These are phyloP conservation scores for Penicillium sp. DNA, from an alignment of 2,329 filamentous ascomycete species.

Conservation along the genomic window DNA sequence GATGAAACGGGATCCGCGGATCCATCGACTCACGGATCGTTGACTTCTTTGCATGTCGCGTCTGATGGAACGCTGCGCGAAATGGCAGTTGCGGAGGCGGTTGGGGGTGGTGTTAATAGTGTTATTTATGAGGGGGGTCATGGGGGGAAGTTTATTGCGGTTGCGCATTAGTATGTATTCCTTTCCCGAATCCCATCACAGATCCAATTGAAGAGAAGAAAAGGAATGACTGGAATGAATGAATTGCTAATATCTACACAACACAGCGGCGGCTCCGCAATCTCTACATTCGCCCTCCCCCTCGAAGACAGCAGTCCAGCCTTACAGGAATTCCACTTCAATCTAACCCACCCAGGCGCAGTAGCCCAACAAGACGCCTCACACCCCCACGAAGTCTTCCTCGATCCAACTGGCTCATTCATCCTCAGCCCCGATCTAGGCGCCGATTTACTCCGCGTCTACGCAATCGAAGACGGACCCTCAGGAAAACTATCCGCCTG, in stretches of 20 bases:
- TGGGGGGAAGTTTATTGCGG: slow-evolving; percentile 30
- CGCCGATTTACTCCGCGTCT: slow-evolving; percentile 60
- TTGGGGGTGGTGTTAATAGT: slow-evolving; percentile 35
- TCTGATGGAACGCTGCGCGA: slow-evolving; percentile 22
- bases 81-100: slow-evolving; percentile 20
- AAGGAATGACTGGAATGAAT: background rate
- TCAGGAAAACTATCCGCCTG: slow-evolving; percentile 46
- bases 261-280: slow-evolving; percentile 29
- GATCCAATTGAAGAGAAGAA: background rate
- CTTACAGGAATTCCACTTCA: slow-evolving; percentile 45
- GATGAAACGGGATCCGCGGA: slow-evolving; percentile 31
- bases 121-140: slow-evolving; percentile 29
- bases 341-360: slow-evolving; percentile 35
- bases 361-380: slow-evolving; percentile 53
- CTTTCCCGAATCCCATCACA: background rate
- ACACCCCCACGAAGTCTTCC: slow-evolving; percentile 62
- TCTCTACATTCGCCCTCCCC: slow-evolving; percentile 36
- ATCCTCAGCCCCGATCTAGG: slow-evolving; percentile 64
- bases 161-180: slow-evolving; percentile 39
- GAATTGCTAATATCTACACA: background rate
- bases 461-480: slow-evolving; percentile 45
- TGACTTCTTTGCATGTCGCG: slow-evolving; percentile 25
- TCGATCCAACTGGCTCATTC: slow-evolving; percentile 63
- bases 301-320: slow-evolving; percentile 12
- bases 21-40: slow-evolving; percentile 27